Evolutionary conservation across 352 stramenopile species (phyloP), one percentile per base, ranked within the genome.

Genomic region (Blastocystis sp.): DNA sequence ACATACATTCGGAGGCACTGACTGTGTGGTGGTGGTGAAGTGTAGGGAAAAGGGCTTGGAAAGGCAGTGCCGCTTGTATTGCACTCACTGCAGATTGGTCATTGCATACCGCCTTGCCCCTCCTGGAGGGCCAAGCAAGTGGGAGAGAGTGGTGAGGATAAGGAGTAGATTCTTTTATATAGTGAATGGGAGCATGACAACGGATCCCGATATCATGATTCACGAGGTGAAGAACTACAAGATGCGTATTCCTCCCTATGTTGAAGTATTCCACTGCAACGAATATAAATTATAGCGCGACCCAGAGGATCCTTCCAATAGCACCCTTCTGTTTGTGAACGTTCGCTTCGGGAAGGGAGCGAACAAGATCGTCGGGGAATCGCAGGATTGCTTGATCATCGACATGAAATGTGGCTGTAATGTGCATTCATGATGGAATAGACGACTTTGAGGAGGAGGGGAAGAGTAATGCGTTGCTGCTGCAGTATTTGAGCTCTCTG

Each of bases 191-290:
- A 84, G 74, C 45, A 1, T 52, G 21, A 84, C 74, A 28, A 84
- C 23, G 45, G 74, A 84, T 52, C 74, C 74, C 2, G 74, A 84
- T 28, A 69, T 84, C 40, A 67, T 84, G 74, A 56, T 67, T 28
- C 74, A 84, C 48, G 74, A 84, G 48, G 53, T 84, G 1, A 84
- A 69, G 38, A 84, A 67, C 9, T 84, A 84, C 56, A 84, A 84
- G 45, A 45, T 84, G 4, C 59, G 56, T 7, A 84, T 84, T 64
- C 74, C 74, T 59, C 61, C 74, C 7, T 84, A 59, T 53, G 66
- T 84, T 69, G 52, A 62, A 10, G 74, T 84, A 60, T 67, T 17
- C 17, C 21, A 17, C 0, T 41, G 17, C 28, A 11, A 1, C 4
- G 21, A 21, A 17, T 4, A 4, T 84, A 21, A 38, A 38, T 41